phyloP scores from a whole-genome alignment of 768 basidiomycete species.

The Psilocybe cubensis region DNA sequence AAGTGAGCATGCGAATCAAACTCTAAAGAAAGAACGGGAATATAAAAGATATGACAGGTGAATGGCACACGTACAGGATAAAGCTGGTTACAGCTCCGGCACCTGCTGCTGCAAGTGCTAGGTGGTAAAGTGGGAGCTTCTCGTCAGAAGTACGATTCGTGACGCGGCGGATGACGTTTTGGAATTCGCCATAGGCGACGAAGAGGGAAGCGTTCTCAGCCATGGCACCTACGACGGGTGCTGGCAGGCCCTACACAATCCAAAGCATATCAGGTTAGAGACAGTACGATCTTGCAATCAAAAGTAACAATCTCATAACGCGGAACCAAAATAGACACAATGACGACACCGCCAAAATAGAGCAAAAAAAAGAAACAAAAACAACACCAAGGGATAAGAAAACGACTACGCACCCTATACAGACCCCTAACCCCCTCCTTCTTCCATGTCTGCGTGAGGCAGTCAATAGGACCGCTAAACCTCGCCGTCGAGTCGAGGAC shows the following conservation, averaged over 20 bases:
- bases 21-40: slow-evolving; percentile 55
- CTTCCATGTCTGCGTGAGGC: slow-evolving; percentile 78
- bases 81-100: slow-evolving; percentile 90
- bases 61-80: slow-evolving; percentile 74
- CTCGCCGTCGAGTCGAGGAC: slow-evolving; percentile 66
- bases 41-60: too few species aligned
- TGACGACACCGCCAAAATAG: not conserved
- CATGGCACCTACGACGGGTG: slow-evolving; percentile 92
- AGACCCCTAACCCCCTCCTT: slow-evolving; percentile 85
- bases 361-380: not conserved
- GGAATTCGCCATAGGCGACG: slow-evolving; percentile 82
- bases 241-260: slow-evolving; percentile 78
- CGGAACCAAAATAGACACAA: too few species aligned
- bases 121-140: slow-evolving; percentile 65
- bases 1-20: not conserved
- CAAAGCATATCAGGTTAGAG: too few species aligned
- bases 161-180: slow-evolving; percentile 55
- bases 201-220: slow-evolving; percentile 93
- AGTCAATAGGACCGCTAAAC: slow-evolving; percentile 91
- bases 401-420: slow-evolving; percentile 69
- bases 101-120: slow-evolving; percentile 82
- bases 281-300: too few species aligned
- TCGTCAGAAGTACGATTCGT: slow-evolving; percentile 38
- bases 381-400: not conserved
- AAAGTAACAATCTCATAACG: too few species aligned